phyloP scores from a whole-genome alignment of 139 green algal species.

The Chlamydomonas applanata region DNA sequence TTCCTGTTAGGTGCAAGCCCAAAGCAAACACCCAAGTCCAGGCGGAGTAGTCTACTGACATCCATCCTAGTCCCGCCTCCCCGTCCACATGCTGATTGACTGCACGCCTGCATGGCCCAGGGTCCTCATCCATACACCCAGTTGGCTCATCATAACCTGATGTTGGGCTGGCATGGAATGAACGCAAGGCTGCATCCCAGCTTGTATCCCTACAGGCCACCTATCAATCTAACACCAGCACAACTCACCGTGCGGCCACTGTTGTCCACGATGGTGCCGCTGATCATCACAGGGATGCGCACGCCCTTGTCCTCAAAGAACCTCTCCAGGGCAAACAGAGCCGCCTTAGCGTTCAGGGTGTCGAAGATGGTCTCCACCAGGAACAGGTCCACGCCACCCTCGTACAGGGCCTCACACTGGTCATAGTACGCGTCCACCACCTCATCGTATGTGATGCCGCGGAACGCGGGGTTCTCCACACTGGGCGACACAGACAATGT shows the following conservation, averaged over 20 bases:
- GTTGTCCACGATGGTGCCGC: conserved; percentile 96
- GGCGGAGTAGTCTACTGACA: too few species aligned
- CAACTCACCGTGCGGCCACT: conserved; percentile 75
- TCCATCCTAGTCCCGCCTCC: too few species aligned
- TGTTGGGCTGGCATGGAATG: too few species aligned
- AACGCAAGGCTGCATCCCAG: too few species aligned
- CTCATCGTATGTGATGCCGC: conserved; percentile 94
- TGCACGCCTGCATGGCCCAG: too few species aligned
- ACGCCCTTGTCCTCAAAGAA: conserved; percentile 83
- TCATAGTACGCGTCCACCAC: conserved; percentile 92
- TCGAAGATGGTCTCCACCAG: conserved; percentile 99
- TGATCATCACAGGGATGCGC: conserved; percentile 91
- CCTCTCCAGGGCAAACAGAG: conserved; percentile 89
- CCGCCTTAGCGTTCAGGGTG: conserved; percentile 96
- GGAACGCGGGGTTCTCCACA: conserved; percentile 96
- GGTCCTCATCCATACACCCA: too few species aligned
- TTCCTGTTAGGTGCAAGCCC: too few species aligned
- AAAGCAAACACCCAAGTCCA: too few species aligned
- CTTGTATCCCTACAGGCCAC: too few species aligned
- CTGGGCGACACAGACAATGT: conserved; percentile 93
- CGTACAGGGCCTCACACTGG: conserved; percentile 83
- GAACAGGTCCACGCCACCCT: conserved; percentile 94
- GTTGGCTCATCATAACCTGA: too few species aligned
- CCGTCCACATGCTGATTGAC: too few species aligned
- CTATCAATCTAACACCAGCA: background rate